Base-by-base conservation (phyloP, 768 basidiomycete species). In the Rhizopogon vinicolor region DNA sequence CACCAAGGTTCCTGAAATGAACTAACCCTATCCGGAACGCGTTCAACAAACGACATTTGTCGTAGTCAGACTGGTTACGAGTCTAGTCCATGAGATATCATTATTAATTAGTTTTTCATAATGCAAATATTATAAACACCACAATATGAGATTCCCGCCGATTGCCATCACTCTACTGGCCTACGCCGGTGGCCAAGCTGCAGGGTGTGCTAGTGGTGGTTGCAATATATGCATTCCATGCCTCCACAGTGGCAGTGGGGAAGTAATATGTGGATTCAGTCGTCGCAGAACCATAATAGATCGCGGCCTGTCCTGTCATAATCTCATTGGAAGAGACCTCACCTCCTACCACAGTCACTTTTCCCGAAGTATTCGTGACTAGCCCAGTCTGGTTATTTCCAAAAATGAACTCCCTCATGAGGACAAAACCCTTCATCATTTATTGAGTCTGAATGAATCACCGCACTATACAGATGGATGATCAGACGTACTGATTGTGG, bases 21-120 rank as follows among this genome's bases (percentile, higher is more conserved):
- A 85, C 68, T 93, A 86, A 96, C 70, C 93, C 93, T 59, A 84
- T 95, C 60, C 90, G 93, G 35, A 93, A 91, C 51, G 93, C 93
- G 13, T 96, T 96, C 81, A 95, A 95, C 71, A 96, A 25, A 25
- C 4, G 25, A 4, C 25, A 25, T 25, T 25, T 25, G 25, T 25
- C 4, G 25, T 25, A 25, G 25, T 25, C 22, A 25, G 22, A 25
- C 22, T 25, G 22, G 22, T 25, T 25, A 25, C 25, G 25, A 25
- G 25, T 25, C 25, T 25, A 25, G 25, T 25, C 25, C 25, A 25
- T 25, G 4, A 25, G 25, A 25, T 25, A 13, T 2, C 35, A 37
- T 37, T 22, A 13, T 35, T 35, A 49, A 22, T 19, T 22, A 22
- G 18, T 37, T 19, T 33, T 16, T 42, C 19, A 37, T 22, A 35